phyloP scores from a whole-genome alignment of 2,329 filamentous ascomycete genomes.

The Hypoxylon sp. region DNA sequence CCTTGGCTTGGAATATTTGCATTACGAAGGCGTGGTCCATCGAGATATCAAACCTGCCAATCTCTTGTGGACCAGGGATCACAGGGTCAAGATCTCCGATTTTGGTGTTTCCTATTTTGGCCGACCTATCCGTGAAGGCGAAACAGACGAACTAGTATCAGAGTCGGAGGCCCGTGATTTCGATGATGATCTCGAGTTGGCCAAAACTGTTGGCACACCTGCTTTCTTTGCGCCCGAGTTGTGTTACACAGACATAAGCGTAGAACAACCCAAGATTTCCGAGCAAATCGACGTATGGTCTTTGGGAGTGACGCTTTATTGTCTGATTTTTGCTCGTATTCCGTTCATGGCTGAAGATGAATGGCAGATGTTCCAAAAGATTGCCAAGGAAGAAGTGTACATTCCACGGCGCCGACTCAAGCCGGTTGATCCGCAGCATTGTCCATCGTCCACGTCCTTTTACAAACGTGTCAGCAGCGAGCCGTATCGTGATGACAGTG shows the following conservation, averaged over 20 bases:
- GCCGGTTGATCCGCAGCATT: conserved; percentile 74
- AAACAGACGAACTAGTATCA: conserved; percentile 79
- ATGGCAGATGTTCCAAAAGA: conserved; percentile 90
- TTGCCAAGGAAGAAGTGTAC: conserved; percentile 92
- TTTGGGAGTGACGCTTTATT: conserved; percentile 94
- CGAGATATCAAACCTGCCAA: conserved; percentile 92
- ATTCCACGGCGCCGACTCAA: conserved; percentile 86
- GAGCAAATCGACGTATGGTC: conserved; percentile 98
- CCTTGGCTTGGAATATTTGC: conserved; percentile 91
- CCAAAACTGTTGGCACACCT: conserved; percentile 96
- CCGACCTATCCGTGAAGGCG: conserved; percentile 84
- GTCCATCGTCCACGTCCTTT: conserved; percentile 66
- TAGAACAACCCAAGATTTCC: conserved; percentile 81
- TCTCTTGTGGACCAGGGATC: conserved; percentile 85
- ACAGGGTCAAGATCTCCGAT: conserved; percentile 96
- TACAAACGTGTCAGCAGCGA: conserved; percentile 70
- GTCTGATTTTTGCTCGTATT: conserved; percentile 91
- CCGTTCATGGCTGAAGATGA: conserved; percentile 94
- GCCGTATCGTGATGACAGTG: conserved; percentile 81
- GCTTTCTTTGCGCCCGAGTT: conserved; percentile 98
- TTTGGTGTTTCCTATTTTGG: conserved; percentile 99
- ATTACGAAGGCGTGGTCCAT: conserved; percentile 87
- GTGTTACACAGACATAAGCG: conserved; percentile 85
- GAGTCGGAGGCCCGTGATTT: conserved; percentile 89
- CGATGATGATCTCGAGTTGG: conserved; percentile 94